These are phyloP conservation scores for Furcasterigmium sp. DNA, from an alignment of 2,329 filamentous ascomycete genomes.

Conservation along the genomic window DNA sequence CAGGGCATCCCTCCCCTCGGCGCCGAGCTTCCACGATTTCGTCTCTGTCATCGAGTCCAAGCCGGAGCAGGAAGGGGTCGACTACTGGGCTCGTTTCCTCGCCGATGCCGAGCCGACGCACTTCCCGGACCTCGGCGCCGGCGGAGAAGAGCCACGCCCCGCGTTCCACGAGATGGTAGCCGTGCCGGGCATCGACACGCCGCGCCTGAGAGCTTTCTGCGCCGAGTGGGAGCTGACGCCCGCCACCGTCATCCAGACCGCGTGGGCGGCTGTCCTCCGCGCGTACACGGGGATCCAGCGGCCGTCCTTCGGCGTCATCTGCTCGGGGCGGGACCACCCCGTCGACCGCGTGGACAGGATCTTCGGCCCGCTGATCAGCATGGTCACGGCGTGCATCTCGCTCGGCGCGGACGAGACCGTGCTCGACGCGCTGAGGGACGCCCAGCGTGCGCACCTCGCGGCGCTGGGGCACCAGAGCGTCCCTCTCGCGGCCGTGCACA, in stretches of 20 bases:
- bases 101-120: conserved; percentile 12
- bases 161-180: conserved; percentile 2
- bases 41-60: conserved; percentile 12
- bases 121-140: conserved; percentile 7
- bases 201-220: conserved; percentile 2
- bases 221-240: conserved; percentile 3
- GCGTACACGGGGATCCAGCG: conserved; percentile 3
- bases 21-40: conserved; percentile 12
- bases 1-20: background rate
- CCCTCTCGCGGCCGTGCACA: conserved; percentile 9
- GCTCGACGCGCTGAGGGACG: background rate
- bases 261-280: conserved; percentile 6
- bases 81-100: conserved; percentile 16
- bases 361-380: conserved; percentile 8
- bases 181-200: background rate
- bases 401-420: background rate
- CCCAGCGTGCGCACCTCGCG: conserved; percentile 6
- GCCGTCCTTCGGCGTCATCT: conserved; percentile 8
- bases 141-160: background rate
- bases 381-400: conserved; percentile 2
- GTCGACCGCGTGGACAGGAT: conserved; percentile 3
- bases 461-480: conserved; percentile 6
- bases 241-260: conserved; percentile 1
- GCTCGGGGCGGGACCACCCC: conserved; percentile 4
- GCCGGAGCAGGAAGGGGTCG: conserved; percentile 7